Evolutionary conservation across 306 rosid species (phyloP).

Genomic region (Vigna reflexopilosa): DNA sequence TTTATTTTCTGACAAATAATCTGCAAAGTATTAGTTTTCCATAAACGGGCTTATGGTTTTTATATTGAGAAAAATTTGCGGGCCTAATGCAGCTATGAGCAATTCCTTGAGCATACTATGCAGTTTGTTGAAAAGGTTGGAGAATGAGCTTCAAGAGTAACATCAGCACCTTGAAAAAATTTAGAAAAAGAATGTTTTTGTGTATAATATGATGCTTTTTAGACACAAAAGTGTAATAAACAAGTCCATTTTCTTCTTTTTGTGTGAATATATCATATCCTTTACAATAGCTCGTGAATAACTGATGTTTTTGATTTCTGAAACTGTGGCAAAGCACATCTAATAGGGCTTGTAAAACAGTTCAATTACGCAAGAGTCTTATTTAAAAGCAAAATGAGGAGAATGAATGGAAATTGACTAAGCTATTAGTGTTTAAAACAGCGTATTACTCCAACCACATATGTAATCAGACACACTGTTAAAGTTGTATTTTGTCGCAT

Average conservation of each 20-base stretch:
- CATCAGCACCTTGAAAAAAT: slow-evolving; percentile 48
- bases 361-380: not conserved
- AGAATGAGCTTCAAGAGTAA: slow-evolving; percentile 81
- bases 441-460: not conserved
- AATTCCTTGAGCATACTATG: slow-evolving; percentile 85
- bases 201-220: slow-evolving; percentile 19
- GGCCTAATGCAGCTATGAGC: slow-evolving; percentile 74
- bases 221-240: not conserved
- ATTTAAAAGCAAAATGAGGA: not conserved
- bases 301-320: too few relatives aligned
- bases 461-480: slow-evolving; percentile 4
- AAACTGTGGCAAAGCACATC: too few relatives aligned
- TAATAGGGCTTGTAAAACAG: too few relatives aligned
- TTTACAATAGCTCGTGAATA: too few relatives aligned
- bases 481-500: slow-evolving; percentile 25
- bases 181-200: not conserved
- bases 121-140: slow-evolving; percentile 86
- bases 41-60: too few relatives aligned
- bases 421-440: slow-evolving; percentile 18
- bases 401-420: not conserved
- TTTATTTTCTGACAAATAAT: too few relatives aligned
- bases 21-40: too few relatives aligned
- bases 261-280: not conserved
- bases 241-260: not conserved
- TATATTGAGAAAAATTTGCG: slow-evolving; percentile 35